phyloP scores from a whole-genome alignment of 441 rosid genomes.

The Pelargonium myrrhifolium region DNA sequence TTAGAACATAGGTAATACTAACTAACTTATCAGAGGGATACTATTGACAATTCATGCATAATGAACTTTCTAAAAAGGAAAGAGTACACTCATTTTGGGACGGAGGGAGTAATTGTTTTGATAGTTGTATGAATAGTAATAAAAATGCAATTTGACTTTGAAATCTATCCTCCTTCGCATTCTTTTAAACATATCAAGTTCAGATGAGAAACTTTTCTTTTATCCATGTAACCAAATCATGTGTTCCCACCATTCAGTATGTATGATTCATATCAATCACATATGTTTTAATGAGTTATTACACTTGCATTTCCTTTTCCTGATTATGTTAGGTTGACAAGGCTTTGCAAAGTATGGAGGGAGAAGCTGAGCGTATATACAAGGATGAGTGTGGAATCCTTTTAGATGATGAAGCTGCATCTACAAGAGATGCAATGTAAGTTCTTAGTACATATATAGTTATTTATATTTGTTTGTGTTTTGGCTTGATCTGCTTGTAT shows the following conservation, averaged over 20 bases:
- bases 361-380: conserved; percentile 83
- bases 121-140: not conserved
- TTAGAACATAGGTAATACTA: too few species aligned
- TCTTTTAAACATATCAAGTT: too few species aligned
- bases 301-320: conserved; percentile 7
- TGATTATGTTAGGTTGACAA: conserved; percentile 57
- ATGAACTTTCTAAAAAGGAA: too few species aligned
- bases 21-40: too few species aligned
- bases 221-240: not conserved
- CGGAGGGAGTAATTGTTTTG: not conserved
- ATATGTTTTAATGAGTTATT: not conserved
- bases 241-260: not conserved
- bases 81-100: too few species aligned
- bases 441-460: conserved; percentile 21
- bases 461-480: conserved; percentile 5
- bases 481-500: conserved; percentile 2
- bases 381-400: conserved; percentile 74
- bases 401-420: conserved; percentile 91
- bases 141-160: not conserved
- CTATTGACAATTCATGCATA: too few species aligned
- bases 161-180: too few species aligned
- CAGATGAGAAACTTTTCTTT: not conserved
- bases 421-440: conserved; percentile 95
- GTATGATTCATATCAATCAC: not conserved
- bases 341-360: conserved; percentile 84